Evolutionary conservation across 1,139 yeast genomes (phyloP), one percentile per base, ranked within the genome.

Genomic region (Hansenula sp.): DNA sequence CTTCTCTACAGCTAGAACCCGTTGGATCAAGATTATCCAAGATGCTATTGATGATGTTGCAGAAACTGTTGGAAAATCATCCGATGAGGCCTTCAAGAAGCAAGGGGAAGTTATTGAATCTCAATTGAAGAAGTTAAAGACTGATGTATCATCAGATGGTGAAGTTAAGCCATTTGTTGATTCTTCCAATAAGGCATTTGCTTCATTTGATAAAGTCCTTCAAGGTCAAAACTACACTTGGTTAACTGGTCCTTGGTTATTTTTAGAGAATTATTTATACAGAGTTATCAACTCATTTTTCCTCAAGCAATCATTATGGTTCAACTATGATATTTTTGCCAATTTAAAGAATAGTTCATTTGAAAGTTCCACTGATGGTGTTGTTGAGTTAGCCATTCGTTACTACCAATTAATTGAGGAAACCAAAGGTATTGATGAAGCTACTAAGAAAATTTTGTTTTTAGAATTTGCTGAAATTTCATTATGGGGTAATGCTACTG

Each of bases 401-500:
- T 87, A 84, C 64, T 60, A 67, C 41, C 71, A 73, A 43, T 61
- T 83, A 36, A 52, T 65, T 26, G 48, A 63, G 30, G 70, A 72
- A 53, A 51, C 70, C 20, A 50, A 53, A 20, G 48, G 55, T 16
- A 48, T 64, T n/a, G 74, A 71, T 44, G 50, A 55, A 4, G 79
- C 74, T n/a, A 65, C 74, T 0, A 65, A 83, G 47, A 60, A 71
- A 46, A 57, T 76, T n/a, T 62, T 80, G 38, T 83, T 83, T 64
- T 72, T 73, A 47, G 98, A 94, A 59, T 86, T 89, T 54, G 66
- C 85, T 35, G 96, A 89, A 57, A 79, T 92, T 46, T 86, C 97
- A 1, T 69, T 92, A 44, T 92, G 98, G 98, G 99, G 99, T 20
- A 92, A 92, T 62, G 97, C 97, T 20, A 88, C 97, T 7, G 99